Percentiles rank a stretch among this genome's conserved stretches.
These are phyloP conservation scores for Calonectria multiphialidica DNA, from an alignment of 2,329 filamentous ascomycete genomes.

Conservation along the genomic window DNA sequence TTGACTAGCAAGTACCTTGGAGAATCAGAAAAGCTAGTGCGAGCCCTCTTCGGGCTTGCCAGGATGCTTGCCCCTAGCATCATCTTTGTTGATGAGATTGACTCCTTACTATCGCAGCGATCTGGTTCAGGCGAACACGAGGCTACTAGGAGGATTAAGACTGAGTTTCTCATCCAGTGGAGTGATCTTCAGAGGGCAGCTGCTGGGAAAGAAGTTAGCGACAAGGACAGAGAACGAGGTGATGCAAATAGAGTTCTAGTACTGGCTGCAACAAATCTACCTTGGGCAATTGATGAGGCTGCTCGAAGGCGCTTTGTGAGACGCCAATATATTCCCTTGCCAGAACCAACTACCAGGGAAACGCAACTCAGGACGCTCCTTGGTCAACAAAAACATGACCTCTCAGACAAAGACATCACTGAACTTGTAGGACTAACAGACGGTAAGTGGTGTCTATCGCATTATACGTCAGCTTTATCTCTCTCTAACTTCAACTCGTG, in stretches of 20 bases:
- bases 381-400: constrained; percentile 86
- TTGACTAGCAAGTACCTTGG: constrained; percentile 96
- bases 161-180: constrained; percentile 98
- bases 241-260: constrained; percentile 93
- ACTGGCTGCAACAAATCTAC: constrained; percentile 93
- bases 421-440: constrained; percentile 85
- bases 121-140: constrained; percentile 91
- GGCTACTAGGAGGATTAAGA: constrained; percentile 93
- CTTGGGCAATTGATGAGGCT: constrained; percentile 98
- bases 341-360: constrained; percentile 84
- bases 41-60: constrained; percentile 90
- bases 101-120: constrained; percentile 88
- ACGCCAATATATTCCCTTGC: constrained; percentile 94
- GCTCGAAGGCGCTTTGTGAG: constrained; percentile 91
- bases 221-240: constrained; percentile 76
- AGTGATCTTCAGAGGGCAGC: constrained; percentile 93
- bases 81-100: constrained; percentile 98
- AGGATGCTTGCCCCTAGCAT: constrained; percentile 92
- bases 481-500: neutral
- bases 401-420: constrained; percentile 79
- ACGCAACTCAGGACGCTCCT: constrained; percentile 84
- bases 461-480: neutral
- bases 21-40: constrained; percentile 95
- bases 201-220: constrained; percentile 80
- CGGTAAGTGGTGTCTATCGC: constrained; percentile 64